Percentiles rank a stretch among this genome's conserved stretches.
These are phyloP conservation scores for Raddia guianensis DNA, from an alignment of 176 grass and related monocot genomes.

Conservation along the genomic window DNA sequence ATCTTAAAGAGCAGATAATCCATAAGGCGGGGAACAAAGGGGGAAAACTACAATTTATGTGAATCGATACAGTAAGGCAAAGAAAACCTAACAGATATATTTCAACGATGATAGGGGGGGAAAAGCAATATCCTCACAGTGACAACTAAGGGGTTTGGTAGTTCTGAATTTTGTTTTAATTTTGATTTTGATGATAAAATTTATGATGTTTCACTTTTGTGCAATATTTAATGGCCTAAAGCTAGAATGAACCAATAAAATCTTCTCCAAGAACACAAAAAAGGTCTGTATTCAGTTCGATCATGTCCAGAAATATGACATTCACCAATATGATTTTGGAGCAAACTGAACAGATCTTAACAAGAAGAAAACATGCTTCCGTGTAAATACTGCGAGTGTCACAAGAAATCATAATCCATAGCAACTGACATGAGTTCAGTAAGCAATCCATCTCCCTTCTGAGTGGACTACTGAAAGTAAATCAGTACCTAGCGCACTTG, in stretches of 20 bases:
- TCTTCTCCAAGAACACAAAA: not conserved
- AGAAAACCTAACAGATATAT: not conserved
- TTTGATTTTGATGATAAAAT: not conserved
- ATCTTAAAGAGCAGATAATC: not conserved
- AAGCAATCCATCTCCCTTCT: constrained; percentile 13
- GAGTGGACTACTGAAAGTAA: not conserved
- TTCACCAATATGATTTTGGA: not conserved
- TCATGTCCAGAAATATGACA: not conserved
- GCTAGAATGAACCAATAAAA: not conserved
- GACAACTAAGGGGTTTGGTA: not conserved
- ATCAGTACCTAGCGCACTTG: constrained; percentile 73
- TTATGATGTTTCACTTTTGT: not conserved
- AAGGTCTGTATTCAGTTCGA: not conserved
- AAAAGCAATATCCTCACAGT: not conserved
- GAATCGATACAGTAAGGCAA: not conserved
- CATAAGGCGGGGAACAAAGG: not conserved
- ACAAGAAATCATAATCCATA: not conserved
- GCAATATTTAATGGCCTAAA: not conserved
- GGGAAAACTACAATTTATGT: too few relatives aligned
- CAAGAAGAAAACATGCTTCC: not conserved
- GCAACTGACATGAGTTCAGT: not conserved
- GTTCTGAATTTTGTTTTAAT: not conserved
- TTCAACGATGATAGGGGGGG: too few relatives aligned
- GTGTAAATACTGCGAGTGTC: not conserved
- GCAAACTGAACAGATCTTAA: not conserved